These are phyloP conservation scores for Fusarium armeniacum DNA, from an alignment of 2,329 filamentous ascomycete species.

Conservation along the genomic window DNA sequence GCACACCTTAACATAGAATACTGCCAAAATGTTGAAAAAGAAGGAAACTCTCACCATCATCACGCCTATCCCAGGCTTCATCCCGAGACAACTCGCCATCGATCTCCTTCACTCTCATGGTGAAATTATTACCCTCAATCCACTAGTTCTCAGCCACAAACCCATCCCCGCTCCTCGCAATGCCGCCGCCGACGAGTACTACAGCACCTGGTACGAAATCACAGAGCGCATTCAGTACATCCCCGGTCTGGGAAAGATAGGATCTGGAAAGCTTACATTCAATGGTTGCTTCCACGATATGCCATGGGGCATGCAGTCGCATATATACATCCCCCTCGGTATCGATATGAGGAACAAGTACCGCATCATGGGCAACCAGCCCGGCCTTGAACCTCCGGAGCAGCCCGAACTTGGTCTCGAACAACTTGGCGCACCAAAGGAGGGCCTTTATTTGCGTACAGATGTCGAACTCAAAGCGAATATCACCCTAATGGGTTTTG, in stretches of 20 bases:
- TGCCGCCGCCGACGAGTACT: conserved; percentile 78
- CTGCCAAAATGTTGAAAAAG: conserved; percentile 67
- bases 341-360: conserved; percentile 78
- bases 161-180: conserved; percentile 76
- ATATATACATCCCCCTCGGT: conserved; percentile 77
- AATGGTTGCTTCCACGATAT: conserved; percentile 80
- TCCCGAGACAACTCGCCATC: conserved; percentile 78
- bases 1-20: background rate
- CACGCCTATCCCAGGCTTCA: conserved; percentile 77
- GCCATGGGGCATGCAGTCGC: conserved; percentile 79
- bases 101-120: conserved; percentile 79
- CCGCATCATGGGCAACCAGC: conserved; percentile 76
- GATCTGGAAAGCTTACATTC: conserved; percentile 75
- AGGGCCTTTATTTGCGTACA: conserved; percentile 77
- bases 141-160: conserved; percentile 74
- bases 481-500: conserved; percentile 73
- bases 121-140: conserved; percentile 79
- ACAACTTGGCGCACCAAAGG: conserved; percentile 70
- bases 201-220: conserved; percentile 82
- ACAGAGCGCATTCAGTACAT: conserved; percentile 76
- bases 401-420: conserved; percentile 71
- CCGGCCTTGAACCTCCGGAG: conserved; percentile 73
- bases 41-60: conserved; percentile 77
- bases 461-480: conserved; percentile 81
- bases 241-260: conserved; percentile 75